Base-by-base conservation (phyloP, 805 yeast species). In the Scheffersomyces amazonensis region DNA sequence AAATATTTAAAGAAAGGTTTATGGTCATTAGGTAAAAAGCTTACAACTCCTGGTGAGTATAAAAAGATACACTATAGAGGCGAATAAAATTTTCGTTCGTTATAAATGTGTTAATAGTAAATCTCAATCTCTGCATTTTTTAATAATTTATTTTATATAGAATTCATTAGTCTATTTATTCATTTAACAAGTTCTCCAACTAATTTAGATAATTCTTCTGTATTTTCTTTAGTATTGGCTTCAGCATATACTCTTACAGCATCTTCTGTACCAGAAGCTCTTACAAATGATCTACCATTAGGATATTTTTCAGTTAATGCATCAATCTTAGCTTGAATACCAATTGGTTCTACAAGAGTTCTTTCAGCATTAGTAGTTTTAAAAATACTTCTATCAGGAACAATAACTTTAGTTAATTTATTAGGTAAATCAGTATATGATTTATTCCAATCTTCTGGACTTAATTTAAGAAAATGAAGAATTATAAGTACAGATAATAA, bases 231-330 rank as follows among this genome's bases (percentile, higher is more conserved):
- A 15, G 66, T 73, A 2, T 66, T 70, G 0, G 96, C 96, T 61
- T 93, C 99, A 1, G 96, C 93, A 50, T 93, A 93, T 5, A 93
- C 87, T 50, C 99, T 78, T 1, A 93, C 97, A 0, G 96, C 98
- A 60, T 93, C 95, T 60, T 93, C 99, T 1, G 99, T 93, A 11
- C 99, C 99, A 43, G 95, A 84, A 8, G 99, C 98, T 50, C 99
- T 78, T 2, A 91, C 98, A 62, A 93, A 93, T 2, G 95, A 82
- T 54, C 99, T 76, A 2, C 91, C 97, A 13, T 62, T 54, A 0
- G 64, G 49, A 46, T 70, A 80, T 48, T 76, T 63, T 8, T 64
- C 54, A 15, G 91, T 91, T 20, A 75, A 56, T 3, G 52, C 69
- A 56, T 93, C 93, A 39, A 93, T 87, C 44, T 76, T 60, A 1